Evolutionary conservation across 768 basidiomycete genomes (phyloP).

Genomic region (Scleroderma bovista): DNA sequence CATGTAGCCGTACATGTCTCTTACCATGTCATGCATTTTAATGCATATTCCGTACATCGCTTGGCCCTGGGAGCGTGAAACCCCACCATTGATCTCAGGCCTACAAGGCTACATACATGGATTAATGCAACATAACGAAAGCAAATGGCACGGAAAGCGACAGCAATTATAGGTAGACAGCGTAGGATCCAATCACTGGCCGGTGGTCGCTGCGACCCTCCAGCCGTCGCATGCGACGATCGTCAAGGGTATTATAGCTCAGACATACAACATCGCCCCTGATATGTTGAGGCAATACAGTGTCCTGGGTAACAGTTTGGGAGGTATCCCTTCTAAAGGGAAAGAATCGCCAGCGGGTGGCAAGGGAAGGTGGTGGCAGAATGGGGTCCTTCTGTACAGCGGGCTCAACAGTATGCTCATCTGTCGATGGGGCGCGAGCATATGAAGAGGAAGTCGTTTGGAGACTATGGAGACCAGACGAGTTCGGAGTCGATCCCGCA

Average conservation of each 20-base stretch:
- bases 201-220: conserved; percentile 81
- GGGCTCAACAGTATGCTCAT: conserved; percentile 19
- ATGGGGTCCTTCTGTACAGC: conserved; percentile 24
- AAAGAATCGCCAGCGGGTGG: conserved; percentile 46
- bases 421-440: conserved; percentile 4
- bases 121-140: neutral
- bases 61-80: too few species aligned
- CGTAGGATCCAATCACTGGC: conserved; percentile 78
- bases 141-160: neutral
- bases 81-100: too few species aligned
- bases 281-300: conserved; percentile 26
- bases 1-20: neutral
- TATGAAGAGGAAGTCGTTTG: conserved; percentile 12
- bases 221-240: conserved; percentile 66
- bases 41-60: too few species aligned
- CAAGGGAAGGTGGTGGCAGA: conserved; percentile 17
- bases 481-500: conserved; percentile 2
- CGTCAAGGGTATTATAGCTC: conserved; percentile 67
- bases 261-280: conserved; percentile 73
- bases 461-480: conserved; percentile 4
- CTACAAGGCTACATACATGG: too few species aligned
- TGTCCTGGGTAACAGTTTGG: conserved; percentile 24
- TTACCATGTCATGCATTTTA: neutral
- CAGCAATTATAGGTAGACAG: conserved; percentile 49
- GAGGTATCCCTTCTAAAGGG: conserved; percentile 40